Base-by-base conservation (phyloP, 164 flowering plant genomes). In the Malania oleifera region DNA sequence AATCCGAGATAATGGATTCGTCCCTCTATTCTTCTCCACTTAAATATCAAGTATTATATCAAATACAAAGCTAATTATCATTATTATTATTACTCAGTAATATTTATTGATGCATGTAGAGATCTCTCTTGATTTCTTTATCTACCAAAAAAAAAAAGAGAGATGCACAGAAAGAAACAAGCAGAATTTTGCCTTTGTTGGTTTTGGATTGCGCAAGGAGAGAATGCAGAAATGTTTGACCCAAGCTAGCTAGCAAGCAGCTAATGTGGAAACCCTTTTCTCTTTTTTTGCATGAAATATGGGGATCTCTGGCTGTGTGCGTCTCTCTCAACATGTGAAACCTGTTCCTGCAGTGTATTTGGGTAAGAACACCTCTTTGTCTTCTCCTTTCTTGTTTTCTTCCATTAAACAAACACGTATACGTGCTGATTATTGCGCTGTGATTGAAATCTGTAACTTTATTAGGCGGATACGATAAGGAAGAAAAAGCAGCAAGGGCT, bases 401-500 rank as follows among this genome's bases (percentile, higher is more conserved):
- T 9, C 24, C 38, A 45, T 46, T 24, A 22, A 23, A 48, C 15
- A 14, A 31, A 25, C 10, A 15, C 22, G 5, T 19, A 37, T 9
- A 19, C 15, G 7, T 17, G 19, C 31, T 48, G 14, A 31, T 24
- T 15, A 17, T 19, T 41, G 10, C 34, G 20, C 2, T n/a, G 3
- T 52, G 12, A 29, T 52, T n/a, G 26, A 24, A 24, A 34, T 57
- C 23, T 28, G 10, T 17, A 14, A 27, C 50, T n/a, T 26, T 26
- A 20, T 24, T 43, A 85, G 96, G 96, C 71, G 96, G 96, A 39
- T 89, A 89, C 79, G 96, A 89, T 63, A 86, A 82, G 64, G 96
- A 89, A 72, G 96, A 89, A 2, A 89, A 83, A 69, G 96, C 96
- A 47, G 96, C 96, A 31, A 75, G 96, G 57, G 80, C 96, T 10